Evolutionary conservation across 176 grass and related monocot species (phyloP).

Genomic region (Canna indica): DNA sequence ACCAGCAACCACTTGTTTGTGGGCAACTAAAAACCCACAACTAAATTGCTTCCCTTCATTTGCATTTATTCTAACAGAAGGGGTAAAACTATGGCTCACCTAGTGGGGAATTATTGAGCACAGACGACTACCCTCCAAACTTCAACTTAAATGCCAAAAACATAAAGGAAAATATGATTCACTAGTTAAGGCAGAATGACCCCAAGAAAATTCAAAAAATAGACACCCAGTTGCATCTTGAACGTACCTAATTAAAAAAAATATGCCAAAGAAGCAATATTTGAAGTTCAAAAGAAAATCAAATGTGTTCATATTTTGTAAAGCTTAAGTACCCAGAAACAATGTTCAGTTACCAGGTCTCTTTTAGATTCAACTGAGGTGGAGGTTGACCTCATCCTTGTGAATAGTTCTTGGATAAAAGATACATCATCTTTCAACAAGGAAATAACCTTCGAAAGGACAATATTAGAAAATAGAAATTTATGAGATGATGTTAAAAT

Average conservation of each 20-base stretch:
- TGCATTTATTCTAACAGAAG: not conserved
- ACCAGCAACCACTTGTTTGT: not conserved
- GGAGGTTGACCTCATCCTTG: constrained; percentile 61
- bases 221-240: not conserved
- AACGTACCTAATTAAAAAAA: not conserved
- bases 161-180: not conserved
- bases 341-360: constrained; percentile 53
- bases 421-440: constrained; percentile 83
- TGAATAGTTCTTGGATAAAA: constrained; percentile 92
- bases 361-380: constrained; percentile 61
- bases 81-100: not conserved
- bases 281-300: constrained; percentile 11
- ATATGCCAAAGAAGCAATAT: not conserved
- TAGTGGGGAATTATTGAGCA: not conserved
- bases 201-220: not conserved
- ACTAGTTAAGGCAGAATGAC: not conserved
- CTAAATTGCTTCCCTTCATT: not conserved
- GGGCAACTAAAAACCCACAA: not conserved
- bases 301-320: not conserved
- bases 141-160: not conserved
- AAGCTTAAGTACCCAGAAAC: not conserved
- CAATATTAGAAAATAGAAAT: constrained; percentile 21
- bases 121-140: not conserved
- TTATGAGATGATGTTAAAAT: constrained; percentile 12
- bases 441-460: constrained; percentile 75